Conservation (phyloP, 768 basidiomycete species). For the Sporobolomyces phaffii region DNA sequence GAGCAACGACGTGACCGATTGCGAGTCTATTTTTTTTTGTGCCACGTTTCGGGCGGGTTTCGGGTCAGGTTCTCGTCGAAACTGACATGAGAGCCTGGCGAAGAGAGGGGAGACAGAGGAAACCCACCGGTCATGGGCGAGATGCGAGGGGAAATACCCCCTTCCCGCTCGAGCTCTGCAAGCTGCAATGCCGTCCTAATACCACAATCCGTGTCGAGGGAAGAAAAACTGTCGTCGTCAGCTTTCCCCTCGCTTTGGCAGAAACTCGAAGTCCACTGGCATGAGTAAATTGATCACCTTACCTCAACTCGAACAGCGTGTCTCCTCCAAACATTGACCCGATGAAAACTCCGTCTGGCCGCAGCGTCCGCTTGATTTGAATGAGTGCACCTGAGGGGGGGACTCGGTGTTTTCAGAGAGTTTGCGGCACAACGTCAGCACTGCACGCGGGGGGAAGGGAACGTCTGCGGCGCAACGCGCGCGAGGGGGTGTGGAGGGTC, state of each 20-base stretch:
- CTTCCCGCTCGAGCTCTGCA: conserved; percentile 86
- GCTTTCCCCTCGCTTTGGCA: too few relatives aligned
- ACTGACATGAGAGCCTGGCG: too few relatives aligned
- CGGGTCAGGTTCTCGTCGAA: too few relatives aligned
- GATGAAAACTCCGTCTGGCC: conserved; percentile 88
- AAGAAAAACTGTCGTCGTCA: too few relatives aligned
- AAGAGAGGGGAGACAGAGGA: not conserved
- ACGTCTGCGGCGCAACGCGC: too few relatives aligned
- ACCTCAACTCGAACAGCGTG: conserved; percentile 88
- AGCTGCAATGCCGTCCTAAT: conserved; percentile 84
- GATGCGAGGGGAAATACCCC: conserved; percentile 90
- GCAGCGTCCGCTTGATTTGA: conserved; percentile 75
- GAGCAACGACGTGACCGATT: conserved; percentile 86
- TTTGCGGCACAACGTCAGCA: too few relatives aligned
- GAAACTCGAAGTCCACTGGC: too few relatives aligned
- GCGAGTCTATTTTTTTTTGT: conserved; percentile 82
- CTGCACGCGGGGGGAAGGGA: too few relatives aligned
- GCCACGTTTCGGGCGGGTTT: too few relatives aligned
- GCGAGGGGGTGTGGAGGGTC: too few relatives aligned
- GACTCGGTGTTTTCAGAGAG: not conserved
- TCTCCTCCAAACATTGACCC: conserved; percentile 94
- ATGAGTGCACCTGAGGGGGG: conserved; percentile 76
- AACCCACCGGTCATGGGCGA: conserved; percentile 91
- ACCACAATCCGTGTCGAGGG: too few relatives aligned
- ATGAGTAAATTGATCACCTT: conserved; percentile 9